Evolutionary conservation across 164 flowering plant genomes (phyloP), one percentile per base, ranked within the genome.

Genomic region (Berberis thunbergii): DNA sequence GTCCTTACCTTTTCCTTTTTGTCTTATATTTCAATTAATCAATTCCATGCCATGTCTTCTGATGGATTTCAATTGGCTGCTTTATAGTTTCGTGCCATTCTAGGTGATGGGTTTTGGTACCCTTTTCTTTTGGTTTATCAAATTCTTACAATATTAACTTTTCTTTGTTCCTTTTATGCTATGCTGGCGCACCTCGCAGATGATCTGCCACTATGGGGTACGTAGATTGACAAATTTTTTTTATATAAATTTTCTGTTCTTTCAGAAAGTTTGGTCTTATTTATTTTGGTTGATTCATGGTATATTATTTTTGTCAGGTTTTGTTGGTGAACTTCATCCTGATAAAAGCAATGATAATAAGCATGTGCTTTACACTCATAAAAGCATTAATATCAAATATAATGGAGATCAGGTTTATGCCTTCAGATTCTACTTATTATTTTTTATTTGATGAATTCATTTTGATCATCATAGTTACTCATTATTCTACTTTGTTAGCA

Each of bases 161-260:
- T 49, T 42, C 64, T 63, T n/a, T 57, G 26, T 26, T 26, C 26
- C 26, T 26, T 57, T 59, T 54, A 45, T 45, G 12, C 39, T 48
- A 5, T 70, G 72, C 68, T 73, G 72, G 59, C 39, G 67, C 44
- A 54, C 49, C 43, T 68, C 62, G 38, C 88, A 93, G 98, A 93
- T 78, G 98, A 93, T 74, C 82, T 93, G 77, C 98, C 97, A 55
- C 62, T 89, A 42, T 87, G 98, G 98, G 97, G 98, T 93, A 93
- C 69, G 96, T 11, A 64, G 62, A 63, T 13, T 10, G 49, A 26
- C 26, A 3, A 8, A n/a, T 8, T 9, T 8, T 6, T 53, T 11
- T 45, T 10, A 39, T 43, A 11, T 13, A 7, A 58, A 65, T 60
- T 56, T 6, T n/a, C 13, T 26, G 26, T 26, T 39, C 48, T 46